Percentiles rank a stretch among this genome's conserved stretches.
Conservation (phyloP, 768 basidiomycete genomes). For the Serendipita vermifera region DNA sequence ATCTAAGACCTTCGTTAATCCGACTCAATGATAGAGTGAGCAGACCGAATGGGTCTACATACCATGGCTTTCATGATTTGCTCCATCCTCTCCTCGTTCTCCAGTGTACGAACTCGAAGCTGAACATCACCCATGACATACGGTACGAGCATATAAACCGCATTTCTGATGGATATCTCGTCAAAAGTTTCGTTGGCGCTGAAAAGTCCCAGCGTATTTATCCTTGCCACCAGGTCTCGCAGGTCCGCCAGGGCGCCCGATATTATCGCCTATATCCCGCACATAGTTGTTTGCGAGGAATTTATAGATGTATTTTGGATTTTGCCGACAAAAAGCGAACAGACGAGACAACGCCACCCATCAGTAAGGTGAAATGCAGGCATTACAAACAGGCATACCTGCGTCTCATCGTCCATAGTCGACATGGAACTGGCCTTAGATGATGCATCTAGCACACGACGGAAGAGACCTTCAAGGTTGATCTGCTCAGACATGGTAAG, state of each 20-base stretch:
- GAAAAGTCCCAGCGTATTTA: slow-evolving; percentile 55
- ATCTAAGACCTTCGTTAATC: slow-evolving; percentile 6
- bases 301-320: slow-evolving; percentile 7
- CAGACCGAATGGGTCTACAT: background rate
- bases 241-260: slow-evolving; percentile 45
- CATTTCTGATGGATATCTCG: slow-evolving; percentile 64
- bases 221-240: slow-evolving; percentile 36
- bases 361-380: too few relatives aligned
- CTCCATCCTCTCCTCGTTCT: slow-evolving; percentile 43
- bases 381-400: too few relatives aligned
- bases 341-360: too few relatives aligned
- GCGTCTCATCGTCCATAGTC: slow-evolving; percentile 33
- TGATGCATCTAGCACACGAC: slow-evolving; percentile 28
- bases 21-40: slow-evolving; percentile 5
- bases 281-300: background rate
- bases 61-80: slow-evolving; percentile 9
- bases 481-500: slow-evolving; percentile 17
- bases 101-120: slow-evolving; percentile 42
- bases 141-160: slow-evolving; percentile 63
- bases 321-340: background rate
- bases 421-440: slow-evolving; percentile 30
- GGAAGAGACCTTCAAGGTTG: slow-evolving; percentile 30
- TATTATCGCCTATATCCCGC: slow-evolving; percentile 41
- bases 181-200: slow-evolving; percentile 74
- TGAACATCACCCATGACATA: slow-evolving; percentile 55